A percentile compares a stretch with the other conserved stretches of the same genome.
Conservation (phyloP, 139 green algal genomes). For the Volvox africanus region DNA sequence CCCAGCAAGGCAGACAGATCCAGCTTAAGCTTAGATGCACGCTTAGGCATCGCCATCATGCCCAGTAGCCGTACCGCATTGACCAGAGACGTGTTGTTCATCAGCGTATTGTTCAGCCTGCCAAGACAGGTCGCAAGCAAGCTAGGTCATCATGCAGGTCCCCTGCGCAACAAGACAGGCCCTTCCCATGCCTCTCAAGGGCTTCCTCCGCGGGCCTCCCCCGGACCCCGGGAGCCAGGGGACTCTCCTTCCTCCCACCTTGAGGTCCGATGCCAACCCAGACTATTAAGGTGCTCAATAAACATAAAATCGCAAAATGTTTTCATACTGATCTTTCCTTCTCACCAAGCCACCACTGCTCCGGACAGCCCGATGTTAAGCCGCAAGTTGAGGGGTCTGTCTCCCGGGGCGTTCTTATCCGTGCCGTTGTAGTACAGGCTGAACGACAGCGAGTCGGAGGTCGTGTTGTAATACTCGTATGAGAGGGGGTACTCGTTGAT, state of each 20-base stretch:
- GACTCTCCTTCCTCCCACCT: too few relatives aligned
- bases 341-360: slow-evolving; percentile 6
- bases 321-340: too few relatives aligned
- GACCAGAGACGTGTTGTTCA: background rate
- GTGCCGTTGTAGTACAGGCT: slow-evolving; percentile 58
- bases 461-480: background rate
- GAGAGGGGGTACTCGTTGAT: background rate
- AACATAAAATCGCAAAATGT: too few relatives aligned
- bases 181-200: too few relatives aligned
- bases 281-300: too few relatives aligned
- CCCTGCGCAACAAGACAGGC: too few relatives aligned
- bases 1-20: slow-evolving; percentile 86
- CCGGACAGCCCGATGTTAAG: background rate
- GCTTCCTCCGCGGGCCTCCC: background rate
- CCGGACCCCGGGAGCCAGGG: background rate
- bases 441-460: slow-evolving; percentile 34
- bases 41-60: slow-evolving; percentile 75
- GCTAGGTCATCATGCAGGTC: too few relatives aligned
- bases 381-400: background rate
- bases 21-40: slow-evolving; percentile 67
- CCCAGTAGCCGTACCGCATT: slow-evolving; percentile 46
- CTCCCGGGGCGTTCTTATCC: background rate
- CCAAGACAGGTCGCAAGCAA: background rate
- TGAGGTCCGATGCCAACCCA: too few relatives aligned
- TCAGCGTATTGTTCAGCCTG: background rate